A percentile compares a stretch with the other conserved stretches of the same genome.
Evolutionary conservation across 768 basidiomycete species (phyloP).

Genomic region (Tylopilus sp.): DNA sequence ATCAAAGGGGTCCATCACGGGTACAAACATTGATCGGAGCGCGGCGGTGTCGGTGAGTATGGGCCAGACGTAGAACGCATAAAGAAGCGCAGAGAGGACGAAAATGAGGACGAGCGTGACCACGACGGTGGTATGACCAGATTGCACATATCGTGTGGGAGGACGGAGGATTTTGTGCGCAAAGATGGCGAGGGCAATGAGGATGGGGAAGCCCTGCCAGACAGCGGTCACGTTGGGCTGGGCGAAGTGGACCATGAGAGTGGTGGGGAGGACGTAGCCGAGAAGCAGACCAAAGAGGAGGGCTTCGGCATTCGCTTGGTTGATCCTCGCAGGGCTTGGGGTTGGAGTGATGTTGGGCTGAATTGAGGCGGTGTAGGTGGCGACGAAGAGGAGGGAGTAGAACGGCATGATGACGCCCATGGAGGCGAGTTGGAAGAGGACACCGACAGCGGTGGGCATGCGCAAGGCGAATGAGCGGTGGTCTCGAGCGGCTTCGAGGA

Average conservation of each 20-base stretch:
- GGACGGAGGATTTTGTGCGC: constrained; percentile 39
- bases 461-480: constrained; percentile 35
- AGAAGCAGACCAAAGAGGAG: constrained; percentile 46
- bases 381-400: constrained; percentile 46
- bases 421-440: constrained; percentile 41
- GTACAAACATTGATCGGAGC: constrained; percentile 15
- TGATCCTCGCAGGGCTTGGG: constrained; percentile 24
- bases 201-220: constrained; percentile 55
- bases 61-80: constrained; percentile 26
- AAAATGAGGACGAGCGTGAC: constrained; percentile 13
- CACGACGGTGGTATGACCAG: constrained; percentile 22
- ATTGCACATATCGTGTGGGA: constrained; percentile 12
- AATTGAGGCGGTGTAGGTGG: constrained; percentile 32
- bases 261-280: constrained; percentile 46
- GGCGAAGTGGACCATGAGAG: constrained; percentile 40
- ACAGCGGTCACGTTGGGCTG: constrained; percentile 45
- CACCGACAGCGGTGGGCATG: constrained; percentile 40
- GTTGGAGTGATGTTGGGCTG: not conserved
- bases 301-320: constrained; percentile 48
- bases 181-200: constrained; percentile 39
- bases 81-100: constrained; percentile 21
- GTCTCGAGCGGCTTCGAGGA: constrained; percentile 43
- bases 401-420: constrained; percentile 43
- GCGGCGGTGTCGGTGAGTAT: constrained; percentile 1
- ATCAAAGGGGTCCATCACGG: constrained; percentile 2